Base-by-base conservation (phyloP, 768 basidiomycete species). In the Chalciporus sphaerocephalus region DNA sequence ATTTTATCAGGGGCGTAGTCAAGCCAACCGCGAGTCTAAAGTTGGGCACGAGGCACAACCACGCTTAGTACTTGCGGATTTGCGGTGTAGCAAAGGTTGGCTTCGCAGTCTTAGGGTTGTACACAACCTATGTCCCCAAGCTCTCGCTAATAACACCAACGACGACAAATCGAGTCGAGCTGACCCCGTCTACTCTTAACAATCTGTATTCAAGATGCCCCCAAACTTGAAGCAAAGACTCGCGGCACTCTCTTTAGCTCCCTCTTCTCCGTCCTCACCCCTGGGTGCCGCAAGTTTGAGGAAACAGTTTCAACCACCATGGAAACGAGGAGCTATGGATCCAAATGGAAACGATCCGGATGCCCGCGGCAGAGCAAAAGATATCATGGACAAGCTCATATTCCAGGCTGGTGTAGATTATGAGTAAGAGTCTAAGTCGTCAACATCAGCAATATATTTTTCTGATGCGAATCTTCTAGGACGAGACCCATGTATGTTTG, bases 331-430 rank as follows among this genome's bases (percentile, higher is more conserved):
- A 6, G 64, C 52, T 39, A 65, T 60, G 27, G 53, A 53, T 32
- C 56, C 48, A 4, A 52, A 52, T 40, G 55, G 50, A 46, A 44
- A 56, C 42, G 61, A 59, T 48, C 59, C 61, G 40, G 55, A 53
- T 55, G 64, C 48, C 6, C 56, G 59, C 36, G 74, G 79, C 35
- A 70, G 67, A 48, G 64, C 88, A 11, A 82, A 87, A 51, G 76
- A 81, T 13, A 76, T 85, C 22, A 76, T 92, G 71, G 59, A 69
- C 30, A 80, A 72, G 61, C 72, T 92, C 68, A 89, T 92, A 36
- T 91, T 87, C 56, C 90, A 91, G 61, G 91, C 91, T 35, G 91
- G 91, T 2, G 85, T 91, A 46, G 91, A 93, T 68, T 92, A 81
- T 53, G 89, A 92, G 91, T 93, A 55, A 60, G 85, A 74, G 15